These are phyloP conservation scores for Leptographium lundbergii DNA, from an alignment of 2,329 filamentous ascomycete species.

Conservation along the genomic window DNA sequence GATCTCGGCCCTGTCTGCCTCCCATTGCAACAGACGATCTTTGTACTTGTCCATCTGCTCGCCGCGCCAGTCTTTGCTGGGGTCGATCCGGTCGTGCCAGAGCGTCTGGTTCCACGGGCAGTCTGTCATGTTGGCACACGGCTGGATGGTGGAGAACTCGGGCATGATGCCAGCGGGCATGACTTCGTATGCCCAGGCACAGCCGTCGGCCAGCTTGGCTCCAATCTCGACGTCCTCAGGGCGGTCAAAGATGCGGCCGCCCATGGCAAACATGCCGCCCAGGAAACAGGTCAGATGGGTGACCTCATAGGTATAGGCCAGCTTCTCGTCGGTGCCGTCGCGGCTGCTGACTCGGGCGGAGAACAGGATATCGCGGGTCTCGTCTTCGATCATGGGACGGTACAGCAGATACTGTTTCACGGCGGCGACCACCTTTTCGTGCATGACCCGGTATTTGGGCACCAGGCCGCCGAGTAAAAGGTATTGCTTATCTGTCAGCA, in stretches of 20 bases:
- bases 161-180: slow-evolving; percentile 54
- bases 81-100: slow-evolving; percentile 38
- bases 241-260: slow-evolving; percentile 47
- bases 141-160: slow-evolving; percentile 34
- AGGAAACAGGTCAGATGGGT: slow-evolving; percentile 56
- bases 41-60: slow-evolving; percentile 29
- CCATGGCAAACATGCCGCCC: slow-evolving; percentile 57
- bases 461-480: slow-evolving; percentile 64
- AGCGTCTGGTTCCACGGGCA: slow-evolving; percentile 41
- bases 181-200: slow-evolving; percentile 55
- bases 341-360: slow-evolving; percentile 47
- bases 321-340: slow-evolving; percentile 24
- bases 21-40: slow-evolving; percentile 24
- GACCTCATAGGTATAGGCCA: slow-evolving; percentile 43
- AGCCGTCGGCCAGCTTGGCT: slow-evolving; percentile 52
- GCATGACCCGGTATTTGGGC: slow-evolving; percentile 60
- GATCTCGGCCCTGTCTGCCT: slow-evolving; percentile 20
- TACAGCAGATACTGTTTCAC: slow-evolving; percentile 65
- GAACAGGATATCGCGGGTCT: slow-evolving; percentile 58
- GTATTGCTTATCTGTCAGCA: slow-evolving; percentile 38
- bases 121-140: slow-evolving; percentile 31
- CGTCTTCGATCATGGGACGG: slow-evolving; percentile 58
- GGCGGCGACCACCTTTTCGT: slow-evolving; percentile 53
- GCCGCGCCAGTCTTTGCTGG: slow-evolving; percentile 28
- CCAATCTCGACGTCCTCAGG: slow-evolving; percentile 50